phyloP scores from a whole-genome alignment of 768 basidiomycete genomes.

The Boletus reticulatus region DNA sequence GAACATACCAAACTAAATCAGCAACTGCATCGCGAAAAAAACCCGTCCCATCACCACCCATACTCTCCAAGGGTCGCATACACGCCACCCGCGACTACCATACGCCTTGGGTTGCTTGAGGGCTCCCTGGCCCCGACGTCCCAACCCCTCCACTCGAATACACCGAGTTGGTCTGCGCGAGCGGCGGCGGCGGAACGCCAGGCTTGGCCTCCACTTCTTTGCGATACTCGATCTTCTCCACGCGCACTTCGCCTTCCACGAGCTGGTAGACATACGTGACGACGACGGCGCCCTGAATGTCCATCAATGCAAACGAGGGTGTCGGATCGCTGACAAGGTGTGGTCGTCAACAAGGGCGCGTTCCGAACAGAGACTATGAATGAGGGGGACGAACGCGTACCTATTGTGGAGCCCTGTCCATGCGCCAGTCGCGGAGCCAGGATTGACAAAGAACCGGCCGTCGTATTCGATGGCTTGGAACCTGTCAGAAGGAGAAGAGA shows the following conservation, averaged over 20 bases:
- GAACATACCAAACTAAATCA: constrained; percentile 1
- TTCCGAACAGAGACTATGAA: too few species aligned
- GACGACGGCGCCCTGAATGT: constrained; percentile 94
- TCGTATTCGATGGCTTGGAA: constrained; percentile 95
- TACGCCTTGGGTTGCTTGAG: constrained; percentile 26
- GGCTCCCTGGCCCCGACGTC: constrained; percentile 24
- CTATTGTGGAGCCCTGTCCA: constrained; percentile 61
- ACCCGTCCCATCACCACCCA: not conserved
- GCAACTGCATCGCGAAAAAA: not conserved
- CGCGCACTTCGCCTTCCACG: constrained; percentile 90
- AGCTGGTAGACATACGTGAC: constrained; percentile 97
- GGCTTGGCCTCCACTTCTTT: constrained; percentile 52
- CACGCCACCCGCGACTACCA: constrained; percentile 16
- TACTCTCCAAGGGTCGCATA: not conserved
- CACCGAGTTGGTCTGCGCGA: constrained; percentile 30
- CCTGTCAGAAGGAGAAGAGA: constrained; percentile 35
- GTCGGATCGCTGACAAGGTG: constrained; percentile 62
- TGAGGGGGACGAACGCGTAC: not conserved
- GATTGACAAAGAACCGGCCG: constrained; percentile 92
- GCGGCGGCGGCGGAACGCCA: constrained; percentile 12
- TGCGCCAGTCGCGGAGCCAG: constrained; percentile 92
- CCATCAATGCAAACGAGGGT: constrained; percentile 96
- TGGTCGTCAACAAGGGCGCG: not conserved
- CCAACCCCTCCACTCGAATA: constrained; percentile 29
- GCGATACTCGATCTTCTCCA: constrained; percentile 86